Base-by-base conservation (phyloP, 345 rosid species). In the Microcos paniculata region DNA sequence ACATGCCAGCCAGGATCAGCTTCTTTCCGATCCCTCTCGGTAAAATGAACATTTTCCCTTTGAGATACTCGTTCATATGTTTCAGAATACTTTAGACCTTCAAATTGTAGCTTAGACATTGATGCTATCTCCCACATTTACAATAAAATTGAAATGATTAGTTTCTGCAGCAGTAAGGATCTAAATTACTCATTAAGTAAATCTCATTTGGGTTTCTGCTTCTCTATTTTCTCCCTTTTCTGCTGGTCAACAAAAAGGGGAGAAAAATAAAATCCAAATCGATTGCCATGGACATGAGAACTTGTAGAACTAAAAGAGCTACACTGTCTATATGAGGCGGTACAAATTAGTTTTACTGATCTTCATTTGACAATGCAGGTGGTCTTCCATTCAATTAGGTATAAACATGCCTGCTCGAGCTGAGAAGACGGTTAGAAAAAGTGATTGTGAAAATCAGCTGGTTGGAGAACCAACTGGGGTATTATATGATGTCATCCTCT, bases 391-490 rank as follows among this genome's bases (percentile, higher is more conserved):
- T 62, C 89, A 81, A 53, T 66, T 96, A 57, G 99, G 99, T 46
- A 85, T 88, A 57, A 90, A 87, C 87, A 89, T 92, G 92, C 83
- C 92, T 3, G 88, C 97, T 59, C 78, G 90, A 76, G 97, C 86
- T 28, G 99, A 96, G 78, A 89, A 90, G 80, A 90, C 97, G 0
- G 81, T 86, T 77, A 88, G 99, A 81, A 88, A 79, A 84, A 80
- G 78, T 26, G 92, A 90, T 12, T 49, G 80, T 26, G 99, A 94
- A 82, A 49, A 78, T 65, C 97, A 91, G 68, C 88, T 92, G 79
- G 82, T 94, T 26, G 99, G 99, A 26, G 97, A 96, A 73, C 97
- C 95, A 73, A 92, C 97, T 0, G 99, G 98, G 11, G 97, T 90
- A 57, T 76, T 82, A 2, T 90, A 87, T 46, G 95, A 94, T 28